A percentile compares a stretch with the other conserved stretches of the same genome.
These are phyloP conservation scores for Paracoccidioides lutzii DNA, from an alignment of 2,329 filamentous ascomycete species.

Conservation along the genomic window DNA sequence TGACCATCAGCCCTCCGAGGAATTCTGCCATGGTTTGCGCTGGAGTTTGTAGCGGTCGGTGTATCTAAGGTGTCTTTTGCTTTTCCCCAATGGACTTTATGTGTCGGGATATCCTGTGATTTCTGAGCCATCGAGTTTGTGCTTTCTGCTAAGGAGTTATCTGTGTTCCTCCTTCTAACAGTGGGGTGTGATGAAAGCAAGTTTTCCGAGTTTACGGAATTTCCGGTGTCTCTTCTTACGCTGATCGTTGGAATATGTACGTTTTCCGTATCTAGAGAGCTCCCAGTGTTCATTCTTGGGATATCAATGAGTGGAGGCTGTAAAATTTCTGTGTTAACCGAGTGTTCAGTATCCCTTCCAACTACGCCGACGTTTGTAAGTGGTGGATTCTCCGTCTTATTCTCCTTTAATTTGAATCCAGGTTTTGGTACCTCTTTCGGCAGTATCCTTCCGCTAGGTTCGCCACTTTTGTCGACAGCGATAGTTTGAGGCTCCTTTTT, in stretches of 20 bases:
- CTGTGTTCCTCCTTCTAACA: not conserved
- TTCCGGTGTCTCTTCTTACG: not conserved
- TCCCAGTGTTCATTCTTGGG: not conserved
- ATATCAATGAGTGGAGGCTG: not conserved
- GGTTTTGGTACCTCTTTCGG: not conserved
- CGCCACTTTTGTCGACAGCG: not conserved
- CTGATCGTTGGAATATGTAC: not conserved
- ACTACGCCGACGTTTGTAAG: not conserved
- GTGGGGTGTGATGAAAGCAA: too few species aligned
- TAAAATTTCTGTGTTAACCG: not conserved
- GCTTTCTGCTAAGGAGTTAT: not conserved
- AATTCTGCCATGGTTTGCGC: not conserved
- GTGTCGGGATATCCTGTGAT: not conserved
- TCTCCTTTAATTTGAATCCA: not conserved
- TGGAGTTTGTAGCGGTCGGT: not conserved
- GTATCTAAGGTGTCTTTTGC: too few species aligned
- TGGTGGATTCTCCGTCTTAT: not conserved
- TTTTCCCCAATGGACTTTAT: not conserved
- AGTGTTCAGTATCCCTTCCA: not conserved
- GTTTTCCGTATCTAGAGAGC: not conserved
- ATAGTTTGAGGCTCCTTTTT: not conserved
- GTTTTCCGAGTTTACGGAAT: too few species aligned
- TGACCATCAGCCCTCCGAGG: not conserved
- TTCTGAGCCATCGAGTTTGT: not conserved
- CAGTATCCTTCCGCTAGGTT: not conserved